Evolutionary conservation across 2,329 filamentous ascomycete species (phyloP), one percentile per base, ranked within the genome.

Genomic region (Apiospora arundinis): DNA sequence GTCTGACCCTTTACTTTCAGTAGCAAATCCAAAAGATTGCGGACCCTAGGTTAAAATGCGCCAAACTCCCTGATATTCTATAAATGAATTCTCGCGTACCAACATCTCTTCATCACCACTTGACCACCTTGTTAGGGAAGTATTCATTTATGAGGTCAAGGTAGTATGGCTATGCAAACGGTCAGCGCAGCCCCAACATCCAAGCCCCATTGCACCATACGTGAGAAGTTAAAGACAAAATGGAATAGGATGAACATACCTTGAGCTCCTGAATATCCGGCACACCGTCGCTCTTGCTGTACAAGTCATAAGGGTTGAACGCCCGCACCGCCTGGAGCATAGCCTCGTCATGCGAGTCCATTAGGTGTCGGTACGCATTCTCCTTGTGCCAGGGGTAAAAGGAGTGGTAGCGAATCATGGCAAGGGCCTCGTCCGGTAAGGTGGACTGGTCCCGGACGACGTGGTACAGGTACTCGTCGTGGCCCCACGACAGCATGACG

Each of bases 301-400:
- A 97, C 69, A 97, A 80, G 80, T 97, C 95, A 77, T 97, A 97
- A 0, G 94, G 94, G 81, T 97, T 97, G 83, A 97, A 97, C 0
- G 93, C 93, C 81, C 90, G 88, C 68, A 97, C 94, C 11, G 94
- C 94, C 78, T 90, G 89, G 76, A 97, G 84, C 91, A 97, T 95
- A 77, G 88, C 87, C 81, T 92, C 84, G 77, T 97, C 95, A 79
- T 95, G 92, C 73, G 92, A 90, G 80, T 92, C 88, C 94, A 97
- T 97, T 81, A 97, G 88, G 82, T 94, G 90, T 73, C 83, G 82
- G 83, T 97, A 97, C 8, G 93, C 94, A 70, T 92, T 92, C 81
- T 92, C 91, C 73, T 87, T 90, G 83, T 97, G 95, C 95, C 94
- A 97, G 21, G 95, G 92, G 83, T 97, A 97, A 84, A 97, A 97